A percentile compares a stretch with the other conserved stretches of the same genome.
These are phyloP conservation scores for Plectosphaerella sp. DNA, from an alignment of 2,329 filamentous ascomycete species.

Conservation along the genomic window DNA sequence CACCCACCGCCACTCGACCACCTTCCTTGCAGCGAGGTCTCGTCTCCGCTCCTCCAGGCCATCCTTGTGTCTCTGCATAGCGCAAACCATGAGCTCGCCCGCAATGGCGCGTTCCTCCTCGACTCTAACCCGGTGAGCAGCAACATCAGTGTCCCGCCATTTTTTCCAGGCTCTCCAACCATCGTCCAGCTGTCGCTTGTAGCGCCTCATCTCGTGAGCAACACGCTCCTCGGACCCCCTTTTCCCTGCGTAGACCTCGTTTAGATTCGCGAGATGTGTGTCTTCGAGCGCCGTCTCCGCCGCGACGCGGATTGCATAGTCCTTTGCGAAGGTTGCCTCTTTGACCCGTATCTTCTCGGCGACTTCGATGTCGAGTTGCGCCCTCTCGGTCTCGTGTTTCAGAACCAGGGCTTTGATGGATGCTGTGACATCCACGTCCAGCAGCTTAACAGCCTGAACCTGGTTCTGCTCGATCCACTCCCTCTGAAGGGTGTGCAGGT, in stretches of 20 bases:
- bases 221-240: conserved; percentile 19
- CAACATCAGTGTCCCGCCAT: conserved; percentile 35
- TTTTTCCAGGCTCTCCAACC: conserved; percentile 33
- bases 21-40: conserved; percentile 26
- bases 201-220: conserved; percentile 24
- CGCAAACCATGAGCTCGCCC: conserved; percentile 37
- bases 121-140: conserved; percentile 25
- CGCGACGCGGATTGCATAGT: conserved; percentile 34
- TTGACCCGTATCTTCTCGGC: conserved; percentile 23
- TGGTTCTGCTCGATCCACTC: conserved; percentile 31
- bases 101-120: conserved; percentile 34
- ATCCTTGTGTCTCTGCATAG: conserved; percentile 23
- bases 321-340: conserved; percentile 28
- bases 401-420: conserved; percentile 23
- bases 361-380: conserved; percentile 18
- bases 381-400: conserved; percentile 27
- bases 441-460: conserved; percentile 23
- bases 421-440: conserved; percentile 16
- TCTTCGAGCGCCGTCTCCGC: conserved; percentile 39
- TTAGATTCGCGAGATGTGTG: conserved; percentile 34
- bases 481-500: conserved; percentile 38
- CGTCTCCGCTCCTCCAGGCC: conserved; percentile 19
- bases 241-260: conserved; percentile 26
- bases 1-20: conserved; percentile 44
- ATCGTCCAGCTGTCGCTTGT: conserved; percentile 35